Evolutionary conservation across 1,284 basidiomycete genomes (phyloP).

Genomic region (Taiwanofungus camphoratus): DNA sequence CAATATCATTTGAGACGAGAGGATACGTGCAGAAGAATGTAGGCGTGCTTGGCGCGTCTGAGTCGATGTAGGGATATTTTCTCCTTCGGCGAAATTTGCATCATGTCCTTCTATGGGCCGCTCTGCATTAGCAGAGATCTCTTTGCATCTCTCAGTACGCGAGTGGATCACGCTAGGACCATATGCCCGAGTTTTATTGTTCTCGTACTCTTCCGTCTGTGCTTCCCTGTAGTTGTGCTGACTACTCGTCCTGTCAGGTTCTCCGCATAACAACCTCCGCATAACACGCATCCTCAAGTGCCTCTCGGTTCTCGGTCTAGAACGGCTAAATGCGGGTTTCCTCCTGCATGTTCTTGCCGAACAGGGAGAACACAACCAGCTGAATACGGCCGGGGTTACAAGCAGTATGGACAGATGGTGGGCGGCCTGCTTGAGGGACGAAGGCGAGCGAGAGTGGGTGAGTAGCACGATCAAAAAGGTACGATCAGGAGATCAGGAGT

Average conservation of each 20-base stretch:
- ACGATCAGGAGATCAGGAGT: conserved; percentile 36
- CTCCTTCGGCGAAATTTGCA: too few species aligned
- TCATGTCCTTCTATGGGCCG: too few species aligned
- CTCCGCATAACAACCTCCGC: conserved; percentile 70
- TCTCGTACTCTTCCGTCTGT: background rate
- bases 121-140: too few species aligned
- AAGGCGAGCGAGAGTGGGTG: conserved; percentile 52
- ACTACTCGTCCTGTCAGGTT: conserved; percentile 35
- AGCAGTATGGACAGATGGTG: conserved; percentile 75
- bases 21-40: too few species aligned
- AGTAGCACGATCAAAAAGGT: conserved; percentile 42
- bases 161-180: too few species aligned
- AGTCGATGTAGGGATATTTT: too few species aligned
- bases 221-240: background rate
- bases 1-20: too few species aligned
- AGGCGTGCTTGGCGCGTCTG: too few species aligned
- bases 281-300: conserved; percentile 76
- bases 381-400: conserved; percentile 43
- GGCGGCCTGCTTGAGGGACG: conserved; percentile 65
- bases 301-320: conserved; percentile 62
- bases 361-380: conserved; percentile 53
- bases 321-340: conserved; percentile 59
- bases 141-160: too few species aligned
- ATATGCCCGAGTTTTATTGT: too few species aligned
- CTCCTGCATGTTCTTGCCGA: conserved; percentile 65